Base-by-base conservation (phyloP, 1,139 yeast genomes). In the Taphrina flavorubra region DNA sequence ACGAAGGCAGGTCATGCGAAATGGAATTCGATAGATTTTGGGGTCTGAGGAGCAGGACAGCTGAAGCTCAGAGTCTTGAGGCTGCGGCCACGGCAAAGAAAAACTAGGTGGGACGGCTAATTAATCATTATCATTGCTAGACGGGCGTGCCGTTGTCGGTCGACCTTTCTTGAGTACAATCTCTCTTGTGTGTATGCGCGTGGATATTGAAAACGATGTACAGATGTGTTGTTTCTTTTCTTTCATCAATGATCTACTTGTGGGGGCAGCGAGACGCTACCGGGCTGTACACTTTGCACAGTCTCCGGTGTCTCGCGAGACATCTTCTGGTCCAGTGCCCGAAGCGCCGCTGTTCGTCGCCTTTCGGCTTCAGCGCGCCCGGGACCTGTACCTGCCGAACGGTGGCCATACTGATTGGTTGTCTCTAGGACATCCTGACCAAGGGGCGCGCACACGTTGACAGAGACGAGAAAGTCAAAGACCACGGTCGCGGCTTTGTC, bases 361-460 rank as follows among this genome's bases (percentile, higher is more conserved):
- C 97, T 84, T 75, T 91, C 97, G 18, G 94, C 92, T 87, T 59
- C 89, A 1, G 76, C 77, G 44, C 74, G 62, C 14, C 68, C 72
- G 20, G 72, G 69, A 34, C 71, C 72, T 20, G 72, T 70, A 47
- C 69, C 62, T n/a, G 72, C 70, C 34, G 70, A 65, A 70, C 80
- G 51, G 20, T 67, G 49, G 18, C 67, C 67, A 36, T 20, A 63
- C 16, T 53, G 55, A 58, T 71, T 69, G 53, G 69, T 51, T 7
- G 60, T 82, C 72, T 77, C 81, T 16, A 77, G 78, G 70, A 81
- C 84, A 68, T 82, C 88, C 71, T 85, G 87, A 72, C 87, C 85
- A 78, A 90, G 90, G 2, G 92, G 87, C 51, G 85, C 82, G 59
- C 90, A 80, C 0, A 89, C 67, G 5, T 86, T 86, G 51, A 87